Conservation (phyloP, 2,329 filamentous ascomycete genomes). For the Aspergillus felis region DNA sequence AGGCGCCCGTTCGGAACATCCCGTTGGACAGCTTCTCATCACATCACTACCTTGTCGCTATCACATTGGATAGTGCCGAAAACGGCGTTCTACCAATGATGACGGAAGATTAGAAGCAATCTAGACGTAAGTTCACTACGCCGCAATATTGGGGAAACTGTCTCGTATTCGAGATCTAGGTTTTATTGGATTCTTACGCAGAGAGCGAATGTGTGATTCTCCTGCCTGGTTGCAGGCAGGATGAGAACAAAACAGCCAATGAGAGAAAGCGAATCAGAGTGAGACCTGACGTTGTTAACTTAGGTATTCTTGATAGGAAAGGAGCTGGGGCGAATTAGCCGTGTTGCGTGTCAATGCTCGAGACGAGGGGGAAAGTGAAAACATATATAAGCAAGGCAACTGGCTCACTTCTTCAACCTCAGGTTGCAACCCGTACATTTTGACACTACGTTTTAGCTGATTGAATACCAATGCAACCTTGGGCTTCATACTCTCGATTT, state of each 20-base stretch:
- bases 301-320: neutral
- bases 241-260: neutral
- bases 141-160: constrained; percentile 1
- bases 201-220: neutral
- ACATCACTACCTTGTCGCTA: constrained; percentile 14
- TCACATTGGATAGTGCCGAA: constrained; percentile 12
- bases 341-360: too few relatives aligned
- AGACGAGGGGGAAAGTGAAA: too few relatives aligned
- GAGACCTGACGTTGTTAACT: neutral
- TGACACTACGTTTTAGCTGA: too few relatives aligned
- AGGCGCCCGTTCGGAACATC: constrained; percentile 12
- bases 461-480: too few relatives aligned
- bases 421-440: too few relatives aligned
- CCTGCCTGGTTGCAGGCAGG: neutral
- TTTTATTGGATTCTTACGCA: neutral
- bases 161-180: neutral
- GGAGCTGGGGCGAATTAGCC: too few relatives aligned
- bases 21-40: constrained; percentile 15
- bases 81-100: constrained; percentile 6
- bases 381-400: too few relatives aligned
- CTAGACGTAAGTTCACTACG: constrained; percentile 4
- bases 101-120: neutral
- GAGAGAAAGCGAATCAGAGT: neutral
- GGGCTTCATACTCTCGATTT: too few relatives aligned
- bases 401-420: too few relatives aligned